These are phyloP conservation scores for Podospora tetraspora DNA, from an alignment of 495 filamentous ascomycete species.

Conservation along the genomic window DNA sequence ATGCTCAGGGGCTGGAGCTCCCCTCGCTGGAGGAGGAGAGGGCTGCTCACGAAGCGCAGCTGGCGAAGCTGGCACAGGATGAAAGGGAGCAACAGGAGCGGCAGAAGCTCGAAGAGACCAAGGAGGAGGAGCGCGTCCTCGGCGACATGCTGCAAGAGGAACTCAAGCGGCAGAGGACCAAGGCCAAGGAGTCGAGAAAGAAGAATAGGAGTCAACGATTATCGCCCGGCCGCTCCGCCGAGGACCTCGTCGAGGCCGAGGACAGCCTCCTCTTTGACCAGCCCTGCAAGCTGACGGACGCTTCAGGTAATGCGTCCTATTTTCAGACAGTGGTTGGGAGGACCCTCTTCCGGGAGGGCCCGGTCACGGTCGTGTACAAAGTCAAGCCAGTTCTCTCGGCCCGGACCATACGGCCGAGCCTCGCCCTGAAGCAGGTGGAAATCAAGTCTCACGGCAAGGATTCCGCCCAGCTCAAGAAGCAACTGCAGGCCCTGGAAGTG, in stretches of 20 bases:
- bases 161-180: constrained; percentile 56
- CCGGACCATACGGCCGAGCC: constrained; percentile 47
- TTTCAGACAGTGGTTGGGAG: constrained; percentile 64
- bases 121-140: constrained; percentile 70
- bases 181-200: constrained; percentile 50
- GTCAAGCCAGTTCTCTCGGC: constrained; percentile 59
- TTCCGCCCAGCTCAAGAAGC: constrained; percentile 55
- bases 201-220: constrained; percentile 34
- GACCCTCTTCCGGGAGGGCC: constrained; percentile 51
- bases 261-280: constrained; percentile 62
- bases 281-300: constrained; percentile 55
- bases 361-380: constrained; percentile 56
- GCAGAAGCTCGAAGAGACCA: constrained; percentile 51
- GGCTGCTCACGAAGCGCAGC: constrained; percentile 54
- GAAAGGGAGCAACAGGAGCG: constrained; percentile 45
- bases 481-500: constrained; percentile 59
- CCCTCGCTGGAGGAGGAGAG: constrained; percentile 89
- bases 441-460: constrained; percentile 54
- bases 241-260: constrained; percentile 26
- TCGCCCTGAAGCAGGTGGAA: constrained; percentile 66
- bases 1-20: constrained; percentile 63
- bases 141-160: constrained; percentile 74
- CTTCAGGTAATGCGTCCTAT: constrained; percentile 47
- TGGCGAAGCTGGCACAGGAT: constrained; percentile 45
- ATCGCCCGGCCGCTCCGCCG: constrained; percentile 26